Conservation (phyloP, 75 land plant species). For the Selaginella tamariscina region DNA sequence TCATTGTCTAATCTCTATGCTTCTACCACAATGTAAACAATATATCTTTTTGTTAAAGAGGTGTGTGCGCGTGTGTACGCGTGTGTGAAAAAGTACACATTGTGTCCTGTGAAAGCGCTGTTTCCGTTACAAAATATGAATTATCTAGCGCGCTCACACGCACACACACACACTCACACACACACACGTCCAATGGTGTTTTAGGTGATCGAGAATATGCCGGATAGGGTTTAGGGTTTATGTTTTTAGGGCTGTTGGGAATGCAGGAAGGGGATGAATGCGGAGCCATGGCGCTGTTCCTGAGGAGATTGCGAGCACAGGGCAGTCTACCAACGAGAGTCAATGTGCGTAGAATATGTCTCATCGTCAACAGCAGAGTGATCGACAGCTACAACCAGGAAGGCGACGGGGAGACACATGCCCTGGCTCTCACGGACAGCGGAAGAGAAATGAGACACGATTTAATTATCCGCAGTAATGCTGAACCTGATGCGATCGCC, state of each 20-base stretch:
- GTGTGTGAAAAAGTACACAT: too few species aligned
- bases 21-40: too few species aligned
- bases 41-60: too few species aligned
- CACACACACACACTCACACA: too few species aligned
- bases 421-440: not conserved
- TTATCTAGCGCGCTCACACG: too few species aligned
- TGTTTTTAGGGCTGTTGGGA: not conserved
- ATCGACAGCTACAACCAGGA: not conserved
- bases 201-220: too few species aligned
- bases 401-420: not conserved
- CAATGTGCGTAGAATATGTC: not conserved
- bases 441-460: not conserved
- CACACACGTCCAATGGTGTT: too few species aligned
- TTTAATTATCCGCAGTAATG: not conserved
- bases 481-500: not conserved
- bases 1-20: not conserved
- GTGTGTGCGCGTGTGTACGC: too few species aligned
- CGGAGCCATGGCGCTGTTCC: not conserved
- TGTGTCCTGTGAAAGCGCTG: too few species aligned
- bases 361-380: not conserved
- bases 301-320: not conserved
- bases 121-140: too few species aligned
- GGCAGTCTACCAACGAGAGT: not conserved
- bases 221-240: not conserved
- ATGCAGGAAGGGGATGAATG: too few species aligned